A percentile compares a stretch with the other conserved stretches of the same genome.
phyloP scores from a whole-genome alignment of 2,329 filamentous ascomycete species.

The Aspergillus fumigatus region DNA sequence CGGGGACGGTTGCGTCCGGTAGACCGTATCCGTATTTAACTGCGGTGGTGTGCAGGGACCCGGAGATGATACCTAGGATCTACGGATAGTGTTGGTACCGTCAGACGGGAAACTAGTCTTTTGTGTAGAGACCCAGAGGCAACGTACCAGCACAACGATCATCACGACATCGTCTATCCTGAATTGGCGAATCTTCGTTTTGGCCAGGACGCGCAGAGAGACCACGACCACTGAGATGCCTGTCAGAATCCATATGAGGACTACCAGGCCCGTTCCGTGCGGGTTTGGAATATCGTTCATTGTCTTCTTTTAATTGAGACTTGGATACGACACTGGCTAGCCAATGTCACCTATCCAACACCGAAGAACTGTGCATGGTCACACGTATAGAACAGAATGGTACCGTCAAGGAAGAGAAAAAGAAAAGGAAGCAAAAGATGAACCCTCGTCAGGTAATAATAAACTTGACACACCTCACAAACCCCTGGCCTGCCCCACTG shows the following conservation, averaged over 20 bases:
- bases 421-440: no score
- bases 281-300: background rate
- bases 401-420: background rate
- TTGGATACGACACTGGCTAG: background rate
- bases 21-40: background rate
- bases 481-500: no score
- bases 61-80: background rate
- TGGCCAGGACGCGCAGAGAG: conserved; percentile 3
- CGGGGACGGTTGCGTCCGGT: background rate
- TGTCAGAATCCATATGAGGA: background rate
- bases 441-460: no score
- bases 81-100: no score
- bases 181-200: conserved; percentile 7
- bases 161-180: conserved; percentile 9
- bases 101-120: no score
- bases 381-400: background rate
- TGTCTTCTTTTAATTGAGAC: background rate
- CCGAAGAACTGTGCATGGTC: background rate
- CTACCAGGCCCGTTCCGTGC: background rate
- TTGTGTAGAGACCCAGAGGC: background rate
- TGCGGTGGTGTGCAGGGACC: background rate
- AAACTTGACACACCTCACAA: background rate
- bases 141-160: conserved; percentile 6
- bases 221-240: conserved; percentile 1
- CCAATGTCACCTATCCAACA: background rate